phyloP scores from a whole-genome alignment of 129 eudicot genomes.

The Chrysanthemum seticuspe region DNA sequence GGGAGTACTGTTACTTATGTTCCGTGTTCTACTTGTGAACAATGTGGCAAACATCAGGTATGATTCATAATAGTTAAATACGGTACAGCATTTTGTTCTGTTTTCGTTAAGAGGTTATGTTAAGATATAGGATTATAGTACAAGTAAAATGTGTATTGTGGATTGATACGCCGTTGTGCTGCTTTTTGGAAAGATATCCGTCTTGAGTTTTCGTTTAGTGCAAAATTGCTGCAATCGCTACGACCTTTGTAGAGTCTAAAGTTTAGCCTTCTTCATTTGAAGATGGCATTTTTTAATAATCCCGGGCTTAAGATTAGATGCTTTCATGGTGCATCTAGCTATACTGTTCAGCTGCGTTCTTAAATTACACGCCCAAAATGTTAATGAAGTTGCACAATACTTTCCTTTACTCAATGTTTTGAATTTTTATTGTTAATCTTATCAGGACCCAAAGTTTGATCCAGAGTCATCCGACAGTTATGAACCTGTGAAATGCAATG shows the following conservation, averaged over 20 bases:
- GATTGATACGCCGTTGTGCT: no score
- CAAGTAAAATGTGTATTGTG: no score
- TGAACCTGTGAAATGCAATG: conserved; percentile 71
- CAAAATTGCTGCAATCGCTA: background rate
- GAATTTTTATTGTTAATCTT: conserved; percentile 15
- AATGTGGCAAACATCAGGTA: conserved; percentile 99
- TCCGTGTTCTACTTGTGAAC: conserved; percentile 83
- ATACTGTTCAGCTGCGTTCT: background rate
- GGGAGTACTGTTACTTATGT: conserved; percentile 98
- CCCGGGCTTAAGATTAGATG: background rate
- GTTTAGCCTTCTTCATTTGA: background rate
- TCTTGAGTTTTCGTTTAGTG: background rate
- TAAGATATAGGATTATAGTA: no score
- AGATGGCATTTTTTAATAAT: background rate
- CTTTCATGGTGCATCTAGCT: background rate
- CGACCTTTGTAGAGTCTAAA: background rate
- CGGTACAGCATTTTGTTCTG: background rate
- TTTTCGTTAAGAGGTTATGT: no score
- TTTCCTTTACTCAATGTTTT: background rate
- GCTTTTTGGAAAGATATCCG: no score
- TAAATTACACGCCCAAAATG: background rate
- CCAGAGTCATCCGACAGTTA: conserved; percentile 79
- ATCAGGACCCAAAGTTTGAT: conserved; percentile 91
- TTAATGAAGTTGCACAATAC: conserved; percentile 10
- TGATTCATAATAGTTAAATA: no score